A percentile compares a stretch with the other conserved stretches of the same genome.
These are phyloP conservation scores for Fusarium kyushuense DNA, from an alignment of 2,329 filamentous ascomycete species.

Conservation along the genomic window DNA sequence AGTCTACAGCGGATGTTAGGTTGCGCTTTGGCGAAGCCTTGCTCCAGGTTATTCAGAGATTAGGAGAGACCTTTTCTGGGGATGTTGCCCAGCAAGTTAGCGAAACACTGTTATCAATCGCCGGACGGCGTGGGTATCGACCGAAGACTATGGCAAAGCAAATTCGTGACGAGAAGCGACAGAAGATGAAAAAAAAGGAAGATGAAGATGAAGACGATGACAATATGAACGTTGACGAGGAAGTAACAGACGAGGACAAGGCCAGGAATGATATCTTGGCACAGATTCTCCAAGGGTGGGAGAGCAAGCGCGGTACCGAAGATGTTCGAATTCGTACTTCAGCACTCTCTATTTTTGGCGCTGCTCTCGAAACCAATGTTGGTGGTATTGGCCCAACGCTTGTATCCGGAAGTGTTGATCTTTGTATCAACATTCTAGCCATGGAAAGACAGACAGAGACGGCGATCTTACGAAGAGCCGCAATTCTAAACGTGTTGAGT, in stretches of 20 bases:
- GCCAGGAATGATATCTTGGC: slow-evolving; percentile 64
- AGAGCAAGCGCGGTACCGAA: slow-evolving; percentile 73
- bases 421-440: slow-evolving; percentile 71
- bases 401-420: slow-evolving; percentile 69
- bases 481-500: slow-evolving; percentile 71
- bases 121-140: slow-evolving; percentile 71
- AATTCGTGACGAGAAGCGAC: slow-evolving; percentile 61
- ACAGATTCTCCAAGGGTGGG: slow-evolving; percentile 75
- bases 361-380: slow-evolving; percentile 70
- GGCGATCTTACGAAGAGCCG: slow-evolving; percentile 74
- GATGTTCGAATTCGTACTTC: slow-evolving; percentile 78
- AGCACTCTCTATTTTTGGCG: slow-evolving; percentile 73
- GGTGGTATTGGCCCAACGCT: slow-evolving; percentile 65
- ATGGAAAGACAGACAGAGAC: slow-evolving; percentile 71
- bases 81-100: slow-evolving; percentile 64
- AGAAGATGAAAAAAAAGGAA: slow-evolving; percentile 58
- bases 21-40: slow-evolving; percentile 77
- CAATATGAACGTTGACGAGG: slow-evolving; percentile 61
- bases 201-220: slow-evolving; percentile 62
- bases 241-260: slow-evolving; percentile 58
- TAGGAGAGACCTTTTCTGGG: slow-evolving; percentile 67
- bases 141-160: slow-evolving; percentile 70
- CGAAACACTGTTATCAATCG: slow-evolving; percentile 71
- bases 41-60: slow-evolving; percentile 71
- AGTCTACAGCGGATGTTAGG: slow-evolving; percentile 70